Evolutionary conservation across 1,284 basidiomycete genomes (phyloP).

Genomic region (Phenoliferia sp.): DNA sequence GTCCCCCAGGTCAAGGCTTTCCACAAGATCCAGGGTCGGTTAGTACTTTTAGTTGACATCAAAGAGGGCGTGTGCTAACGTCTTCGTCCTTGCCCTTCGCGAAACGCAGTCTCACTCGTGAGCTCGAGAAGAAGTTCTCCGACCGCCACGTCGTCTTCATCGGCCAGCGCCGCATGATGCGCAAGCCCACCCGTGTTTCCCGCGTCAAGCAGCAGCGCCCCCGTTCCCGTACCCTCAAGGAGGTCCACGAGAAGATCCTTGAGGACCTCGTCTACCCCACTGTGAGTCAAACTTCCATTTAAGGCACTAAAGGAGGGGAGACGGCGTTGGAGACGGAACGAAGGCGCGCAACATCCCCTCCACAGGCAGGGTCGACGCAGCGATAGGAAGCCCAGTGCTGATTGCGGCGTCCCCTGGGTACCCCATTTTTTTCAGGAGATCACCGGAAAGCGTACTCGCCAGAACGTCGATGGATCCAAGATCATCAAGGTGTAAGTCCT

Average conservation of each 20-base stretch:
- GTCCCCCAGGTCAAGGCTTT: conserved; percentile 97
- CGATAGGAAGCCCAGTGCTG: conserved; percentile 27
- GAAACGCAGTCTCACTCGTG: conserved; percentile 78
- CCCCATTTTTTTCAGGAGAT: conserved; percentile 54
- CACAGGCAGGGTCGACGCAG: conserved; percentile 22
- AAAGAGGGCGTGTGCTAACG: not conserved
- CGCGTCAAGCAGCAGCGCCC: conserved; percentile 94
- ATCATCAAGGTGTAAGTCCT: conserved; percentile 83
- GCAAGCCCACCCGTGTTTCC: conserved; percentile 91
- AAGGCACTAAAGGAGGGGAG: not conserved
- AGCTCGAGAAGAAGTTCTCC: conserved; percentile 99
- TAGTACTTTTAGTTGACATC: not conserved
- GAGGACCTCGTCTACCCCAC: conserved; percentile 99
- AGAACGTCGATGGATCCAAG: conserved; percentile 84
- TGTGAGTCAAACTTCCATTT: conserved; percentile 41
- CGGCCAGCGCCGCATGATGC: conserved; percentile 96
- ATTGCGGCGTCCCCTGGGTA: conserved; percentile 29
- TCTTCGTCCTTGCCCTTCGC: not conserved
- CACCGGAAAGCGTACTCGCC: conserved; percentile 93
- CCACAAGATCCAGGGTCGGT: conserved; percentile 92
- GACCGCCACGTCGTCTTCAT: conserved; percentile 98
- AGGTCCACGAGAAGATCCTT: conserved; percentile 95
- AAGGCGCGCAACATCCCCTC: not conserved
- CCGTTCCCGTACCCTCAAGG: conserved; percentile 92
- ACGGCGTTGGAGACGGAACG: not conserved